Evolutionary conservation across 352 stramenopile genomes (phyloP), one percentile per base, ranked within the genome.

Genomic region (Phytophthora fragariaefolia): DNA sequence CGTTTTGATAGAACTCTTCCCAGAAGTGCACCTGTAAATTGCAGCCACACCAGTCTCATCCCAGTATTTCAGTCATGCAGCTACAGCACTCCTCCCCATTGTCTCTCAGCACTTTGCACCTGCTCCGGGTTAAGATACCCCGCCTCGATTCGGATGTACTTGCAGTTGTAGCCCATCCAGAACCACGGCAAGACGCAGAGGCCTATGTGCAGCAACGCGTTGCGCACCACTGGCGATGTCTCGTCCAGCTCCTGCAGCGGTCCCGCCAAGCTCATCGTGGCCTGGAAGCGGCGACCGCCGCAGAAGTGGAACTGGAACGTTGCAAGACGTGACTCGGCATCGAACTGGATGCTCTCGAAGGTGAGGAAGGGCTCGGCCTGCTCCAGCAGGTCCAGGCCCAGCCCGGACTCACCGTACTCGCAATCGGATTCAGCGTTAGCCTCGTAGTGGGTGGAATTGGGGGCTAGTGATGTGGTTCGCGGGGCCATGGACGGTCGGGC

Each of bases 81-180:
- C 2, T 26, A 50, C 23, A 43, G 2, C n/a, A 38, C 49, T 17
- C 20, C 18, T 7, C 18, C 6, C 20, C 9, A 49, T 27, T 8
- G 7, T 13, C 17, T 3, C 5, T 49, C 17, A 24, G 5, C 8
- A 9, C 18, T 26, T n/a, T 52, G 23, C 28, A 69, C 65, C 66
- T 80, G 59, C 18, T 76, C 66, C 15, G 71, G 49, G 17, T 64
- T 58, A 22, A 80, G 66, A 62, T 74, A 78, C 28, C 69, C 73
- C 22, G 73, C 73, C 32, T 76, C 62, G 18, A 80, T 63, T n/a
- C 66, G 60, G 24, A 80, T 73, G 45, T 78, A 46, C 20, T 65
- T 71, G 73, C 73, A 78, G 58, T 68, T 78, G 58, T 73, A 80
- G 28, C 69, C 66, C 73, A 76, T 80, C 73, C 73, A 80, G 51